Conservation (phyloP, 2,329 filamentous ascomycete species). For the Diaporthe eres region DNA sequence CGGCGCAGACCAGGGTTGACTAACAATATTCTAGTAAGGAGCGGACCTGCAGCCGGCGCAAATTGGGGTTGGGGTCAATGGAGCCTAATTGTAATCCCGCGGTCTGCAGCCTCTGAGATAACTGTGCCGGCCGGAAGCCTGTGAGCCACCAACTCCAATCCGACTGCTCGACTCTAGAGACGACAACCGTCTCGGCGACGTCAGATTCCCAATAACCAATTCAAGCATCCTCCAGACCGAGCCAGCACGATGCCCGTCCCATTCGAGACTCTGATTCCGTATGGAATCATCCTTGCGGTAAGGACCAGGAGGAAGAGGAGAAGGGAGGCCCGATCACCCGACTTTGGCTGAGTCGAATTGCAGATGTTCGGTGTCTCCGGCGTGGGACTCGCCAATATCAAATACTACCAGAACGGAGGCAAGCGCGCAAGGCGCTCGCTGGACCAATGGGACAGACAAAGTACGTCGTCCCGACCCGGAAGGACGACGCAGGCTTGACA, state of each 20-base stretch:
- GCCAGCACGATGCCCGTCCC: conserved; percentile 69
- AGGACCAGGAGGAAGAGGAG: conserved; percentile 45
- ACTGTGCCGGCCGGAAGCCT: not conserved
- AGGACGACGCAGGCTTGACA: not conserved
- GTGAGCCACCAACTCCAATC: not conserved
- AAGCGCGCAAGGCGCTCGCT: conserved; percentile 72
- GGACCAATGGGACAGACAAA: conserved; percentile 76
- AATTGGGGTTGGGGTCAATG: conserved; percentile 21
- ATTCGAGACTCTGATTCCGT: conserved; percentile 75
- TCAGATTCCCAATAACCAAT: conserved; percentile 10
- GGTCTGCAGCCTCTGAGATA: conserved; percentile 19
- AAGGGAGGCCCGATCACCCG: conserved; percentile 31
- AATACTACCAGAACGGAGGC: conserved; percentile 71
- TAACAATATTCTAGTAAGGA: conserved; percentile 14
- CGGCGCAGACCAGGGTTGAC: conserved; percentile 25
- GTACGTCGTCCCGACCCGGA: conserved; percentile 53
- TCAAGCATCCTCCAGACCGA: not conserved
- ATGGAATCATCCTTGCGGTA: conserved; percentile 75
- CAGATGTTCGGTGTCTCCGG: conserved; percentile 77
- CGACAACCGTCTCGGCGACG: not conserved
- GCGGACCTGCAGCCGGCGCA: conserved; percentile 23
- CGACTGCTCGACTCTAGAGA: not conserved
- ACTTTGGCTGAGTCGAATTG: conserved; percentile 29
- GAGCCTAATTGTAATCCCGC: conserved; percentile 7
- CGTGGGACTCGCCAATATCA: conserved; percentile 69